These are phyloP conservation scores for Alternaria triticimaculans DNA, from an alignment of 2,329 filamentous ascomycete species.

Conservation along the genomic window DNA sequence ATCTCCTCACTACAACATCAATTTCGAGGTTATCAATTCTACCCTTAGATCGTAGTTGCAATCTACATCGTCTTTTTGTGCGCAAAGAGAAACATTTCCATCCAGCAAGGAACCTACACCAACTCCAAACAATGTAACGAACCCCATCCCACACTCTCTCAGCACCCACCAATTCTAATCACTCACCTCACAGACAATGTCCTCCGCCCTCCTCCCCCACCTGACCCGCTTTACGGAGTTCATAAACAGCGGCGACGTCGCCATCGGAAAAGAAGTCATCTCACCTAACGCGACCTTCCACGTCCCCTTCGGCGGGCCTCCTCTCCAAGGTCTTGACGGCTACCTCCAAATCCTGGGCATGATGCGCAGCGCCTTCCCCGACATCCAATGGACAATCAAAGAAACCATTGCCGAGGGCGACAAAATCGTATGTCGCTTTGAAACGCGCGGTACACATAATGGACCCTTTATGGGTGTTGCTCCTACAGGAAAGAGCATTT, in stretches of 20 bases:
- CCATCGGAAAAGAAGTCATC: neutral
- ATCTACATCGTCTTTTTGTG: too few species aligned
- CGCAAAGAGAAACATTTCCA: too few species aligned
- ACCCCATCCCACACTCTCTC: neutral
- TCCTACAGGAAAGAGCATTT: neutral
- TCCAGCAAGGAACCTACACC: too few species aligned
- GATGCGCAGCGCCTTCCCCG: conserved; percentile 1
- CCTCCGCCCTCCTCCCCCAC: neutral
- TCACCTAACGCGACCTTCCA: neutral
- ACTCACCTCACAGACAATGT: neutral
- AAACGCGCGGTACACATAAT: conserved; percentile 1
- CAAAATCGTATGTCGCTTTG: neutral
- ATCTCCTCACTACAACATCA: too few species aligned
- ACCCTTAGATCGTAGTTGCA: too few species aligned
- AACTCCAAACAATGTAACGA: too few species aligned
- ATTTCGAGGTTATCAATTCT: too few species aligned
- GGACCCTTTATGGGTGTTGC: neutral
- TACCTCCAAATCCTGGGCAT: conserved; percentile 2
- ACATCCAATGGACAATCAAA: conserved; percentile 3
- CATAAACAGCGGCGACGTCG: neutral
- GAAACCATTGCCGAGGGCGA: conserved; percentile 5
- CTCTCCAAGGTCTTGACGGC: neutral
- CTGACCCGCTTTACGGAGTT: neutral
- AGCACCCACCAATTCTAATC: neutral
- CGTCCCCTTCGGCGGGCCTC: neutral